phyloP scores from a whole-genome alignment of 257 asterid species.

The Rehmannia glutinosa region DNA sequence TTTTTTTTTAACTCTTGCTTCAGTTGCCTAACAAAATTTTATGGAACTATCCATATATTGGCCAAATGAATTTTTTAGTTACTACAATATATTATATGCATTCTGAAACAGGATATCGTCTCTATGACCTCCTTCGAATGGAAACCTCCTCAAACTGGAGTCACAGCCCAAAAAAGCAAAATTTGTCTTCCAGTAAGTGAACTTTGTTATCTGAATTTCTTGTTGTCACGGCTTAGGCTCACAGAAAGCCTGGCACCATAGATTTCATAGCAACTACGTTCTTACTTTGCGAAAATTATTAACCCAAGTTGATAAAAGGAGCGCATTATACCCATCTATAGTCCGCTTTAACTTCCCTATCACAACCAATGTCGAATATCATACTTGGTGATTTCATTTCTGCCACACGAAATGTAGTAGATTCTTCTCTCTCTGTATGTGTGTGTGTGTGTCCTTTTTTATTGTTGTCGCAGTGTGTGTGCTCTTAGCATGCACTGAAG shows the following conservation, averaged over 20 bases:
- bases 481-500: background rate
- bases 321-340: too few species aligned
- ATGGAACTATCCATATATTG: background rate
- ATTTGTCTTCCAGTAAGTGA: conserved; percentile 41
- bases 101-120: conserved; percentile 47
- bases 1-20: background rate
- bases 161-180: conserved; percentile 18
- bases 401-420: background rate
- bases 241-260: too few species aligned
- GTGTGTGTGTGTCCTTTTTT: background rate
- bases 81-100: background rate
- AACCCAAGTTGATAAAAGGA: too few species aligned
- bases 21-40: background rate
- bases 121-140: conserved; percentile 52
- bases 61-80: background rate
- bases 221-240: too few species aligned
- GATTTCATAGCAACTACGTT: too few species aligned
- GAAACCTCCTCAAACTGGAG: conserved; percentile 45
- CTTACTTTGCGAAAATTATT: too few species aligned
- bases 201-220: background rate
- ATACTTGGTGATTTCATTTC: background rate
- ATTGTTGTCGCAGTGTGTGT: too few species aligned
- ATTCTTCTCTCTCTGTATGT: background rate
- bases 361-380: background rate
- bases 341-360: too few species aligned